phyloP scores from a whole-genome alignment of 495 filamentous ascomycete genomes.

The Neurospora discreta region DNA sequence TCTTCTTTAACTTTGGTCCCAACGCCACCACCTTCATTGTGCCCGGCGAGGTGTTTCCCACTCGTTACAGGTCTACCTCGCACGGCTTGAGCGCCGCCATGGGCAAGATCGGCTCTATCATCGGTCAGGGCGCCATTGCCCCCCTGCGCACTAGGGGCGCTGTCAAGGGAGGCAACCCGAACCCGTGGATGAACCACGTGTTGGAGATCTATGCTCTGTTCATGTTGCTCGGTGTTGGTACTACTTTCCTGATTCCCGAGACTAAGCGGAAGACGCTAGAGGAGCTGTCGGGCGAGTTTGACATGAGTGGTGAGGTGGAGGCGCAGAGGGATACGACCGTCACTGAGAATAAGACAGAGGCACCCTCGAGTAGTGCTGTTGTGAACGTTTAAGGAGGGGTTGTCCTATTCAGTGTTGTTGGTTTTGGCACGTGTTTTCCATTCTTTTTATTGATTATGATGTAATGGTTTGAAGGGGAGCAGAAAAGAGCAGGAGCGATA shows the following conservation, averaged over 20 bases:
- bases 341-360: background rate
- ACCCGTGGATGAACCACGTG: slow-evolving; percentile 68
- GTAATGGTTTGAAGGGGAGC: background rate
- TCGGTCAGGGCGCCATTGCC: slow-evolving; percentile 42
- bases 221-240: slow-evolving; percentile 62
- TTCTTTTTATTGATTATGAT: background rate
- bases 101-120: slow-evolving; percentile 51
- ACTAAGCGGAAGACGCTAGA: slow-evolving; percentile 63
- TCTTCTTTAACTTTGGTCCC: slow-evolving; percentile 61
- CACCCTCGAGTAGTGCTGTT: background rate
- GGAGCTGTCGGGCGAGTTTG: slow-evolving; percentile 43
- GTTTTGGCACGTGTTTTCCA: background rate
- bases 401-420: background rate
- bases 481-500: background rate
- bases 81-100: slow-evolving; percentile 72
- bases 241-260: slow-evolving; percentile 58
- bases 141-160: slow-evolving; percentile 37
- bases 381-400: background rate
- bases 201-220: slow-evolving; percentile 73
- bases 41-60: slow-evolving; percentile 83
- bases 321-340: background rate
- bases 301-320: slow-evolving; percentile 3
- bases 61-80: slow-evolving; percentile 71
- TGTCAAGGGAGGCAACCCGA: slow-evolving; percentile 23
- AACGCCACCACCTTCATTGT: slow-evolving; percentile 88